Base-by-base conservation (phyloP, 1,284 basidiomycete species). In the Cryptococcus sp. region DNA sequence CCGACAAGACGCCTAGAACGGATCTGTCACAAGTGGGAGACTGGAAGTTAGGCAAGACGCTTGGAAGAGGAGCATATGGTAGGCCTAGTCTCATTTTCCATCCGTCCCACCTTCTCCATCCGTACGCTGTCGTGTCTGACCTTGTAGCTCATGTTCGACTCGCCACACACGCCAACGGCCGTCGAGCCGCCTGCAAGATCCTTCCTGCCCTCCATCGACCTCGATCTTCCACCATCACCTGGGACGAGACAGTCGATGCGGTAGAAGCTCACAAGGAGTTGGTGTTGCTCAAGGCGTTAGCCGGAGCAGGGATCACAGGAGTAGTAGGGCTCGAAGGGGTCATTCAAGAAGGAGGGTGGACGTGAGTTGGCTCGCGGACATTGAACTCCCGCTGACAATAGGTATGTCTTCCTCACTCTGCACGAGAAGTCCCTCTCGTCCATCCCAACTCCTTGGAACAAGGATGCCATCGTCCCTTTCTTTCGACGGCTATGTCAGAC, bases 231-330 rank as follows among this genome's bases (percentile, higher is more conserved):
- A 22, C 56, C 5, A 54, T 52, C 2, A 58, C 56, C 10, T 45
- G 56, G 52, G 63, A 71, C 46, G 51, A 65, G 35, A 57, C 57
- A 2, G 36, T 68, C 18, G 72, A 72, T 50, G 72, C 72, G 0
- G 48, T 68, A 4, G 71, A 72, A 46, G 67, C 69, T 1, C 65
- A 72, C 53, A 72, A 72, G 44, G 72, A 74, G 55, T 60, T 72
- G 2, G 66, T 74, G 6, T 32, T 72, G 12, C 60, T 74, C 34
- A 72, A 71, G 52, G 66, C 65, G 0, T 45, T 72, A 23, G 50
- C 52, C 1, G 72, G 71, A 1, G 61, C 65, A 6, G 60, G 63
- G 9, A 44, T 69, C 23, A 51, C 59, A 23, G 72, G 72, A 11
- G 52, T 70, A 3, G 69, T 69, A 1, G 58, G 62, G 0, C 54